phyloP scores from a whole-genome alignment of 2,329 filamentous ascomycete species.

The Fusarium solani-melongenae region DNA sequence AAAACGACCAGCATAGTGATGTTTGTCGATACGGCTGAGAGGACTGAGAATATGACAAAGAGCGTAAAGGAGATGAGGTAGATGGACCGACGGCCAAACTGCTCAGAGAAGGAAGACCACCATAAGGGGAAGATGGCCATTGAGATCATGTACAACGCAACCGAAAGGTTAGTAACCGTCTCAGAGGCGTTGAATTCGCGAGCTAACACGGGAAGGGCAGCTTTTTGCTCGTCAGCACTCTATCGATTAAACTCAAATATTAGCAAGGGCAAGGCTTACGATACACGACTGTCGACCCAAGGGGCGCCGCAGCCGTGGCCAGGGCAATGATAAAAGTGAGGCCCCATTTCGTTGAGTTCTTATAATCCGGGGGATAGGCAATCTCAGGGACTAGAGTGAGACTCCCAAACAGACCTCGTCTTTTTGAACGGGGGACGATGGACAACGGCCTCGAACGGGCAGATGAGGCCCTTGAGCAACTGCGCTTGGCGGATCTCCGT shows the following conservation, averaged over 20 bases:
- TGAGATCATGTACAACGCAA: constrained; percentile 83
- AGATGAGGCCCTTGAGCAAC: constrained; percentile 52
- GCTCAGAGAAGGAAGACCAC: constrained; percentile 87
- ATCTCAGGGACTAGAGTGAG: constrained; percentile 83
- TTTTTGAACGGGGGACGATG: constrained; percentile 58
- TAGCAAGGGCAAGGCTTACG: constrained; percentile 62
- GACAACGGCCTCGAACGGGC: constrained; percentile 49
- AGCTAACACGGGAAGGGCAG: constrained; percentile 74
- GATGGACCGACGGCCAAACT: constrained; percentile 78
- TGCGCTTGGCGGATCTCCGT: constrained; percentile 28
- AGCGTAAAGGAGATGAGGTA: constrained; percentile 80
- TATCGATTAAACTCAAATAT: neutral
- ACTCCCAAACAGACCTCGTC: constrained; percentile 78
- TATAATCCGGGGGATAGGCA: constrained; percentile 79
- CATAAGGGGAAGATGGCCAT: constrained; percentile 89
- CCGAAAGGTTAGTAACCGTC: constrained; percentile 78
- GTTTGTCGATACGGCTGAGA: constrained; percentile 75
- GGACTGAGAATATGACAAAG: constrained; percentile 76
- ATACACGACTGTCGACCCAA: constrained; percentile 87
- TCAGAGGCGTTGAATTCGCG: constrained; percentile 69
- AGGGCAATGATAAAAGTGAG: constrained; percentile 83
- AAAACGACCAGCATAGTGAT: constrained; percentile 83
- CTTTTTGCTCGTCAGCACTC: constrained; percentile 53
- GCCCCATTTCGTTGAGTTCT: constrained; percentile 81
- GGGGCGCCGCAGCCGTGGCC: constrained; percentile 80